Conservation (phyloP, 352 stramenopile genomes). For the Phytophthora idaei region DNA sequence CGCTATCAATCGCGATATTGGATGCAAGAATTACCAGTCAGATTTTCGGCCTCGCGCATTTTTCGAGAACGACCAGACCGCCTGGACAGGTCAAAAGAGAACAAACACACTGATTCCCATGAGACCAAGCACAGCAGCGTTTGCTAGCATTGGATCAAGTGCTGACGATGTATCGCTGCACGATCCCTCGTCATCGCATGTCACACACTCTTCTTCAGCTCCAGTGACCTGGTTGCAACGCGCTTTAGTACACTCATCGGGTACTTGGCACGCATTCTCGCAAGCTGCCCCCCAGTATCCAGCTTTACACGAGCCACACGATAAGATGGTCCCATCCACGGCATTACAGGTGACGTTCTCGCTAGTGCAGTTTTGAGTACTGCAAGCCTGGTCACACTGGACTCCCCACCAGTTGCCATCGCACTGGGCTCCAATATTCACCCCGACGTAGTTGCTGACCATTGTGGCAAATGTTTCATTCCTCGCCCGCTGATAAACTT, state of each 20-base stretch:
- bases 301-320: conserved; percentile 20
- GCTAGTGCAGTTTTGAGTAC: conserved; percentile 13
- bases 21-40: no score
- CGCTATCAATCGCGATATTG: no score
- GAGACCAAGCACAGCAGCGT: background rate
- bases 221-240: conserved; percentile 25
- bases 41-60: no score
- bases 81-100: background rate
- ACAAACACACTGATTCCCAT: background rate
- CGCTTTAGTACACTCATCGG: conserved; percentile 16
- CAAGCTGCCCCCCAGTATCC: conserved; percentile 28
- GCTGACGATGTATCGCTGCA: conserved; percentile 13
- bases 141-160: background rate
- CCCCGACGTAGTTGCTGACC: conserved; percentile 22
- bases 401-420: conserved; percentile 19
- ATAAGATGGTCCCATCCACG: conserved; percentile 21
- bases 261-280: conserved; percentile 15
- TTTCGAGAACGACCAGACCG: no score
- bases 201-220: conserved; percentile 12
- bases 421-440: conserved; percentile 19
- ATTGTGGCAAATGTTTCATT: conserved; percentile 20
- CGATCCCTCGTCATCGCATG: conserved; percentile 6
- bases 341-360: conserved; percentile 24
- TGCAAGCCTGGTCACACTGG: conserved; percentile 21
- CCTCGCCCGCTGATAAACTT: conserved; percentile 26